phyloP scores from a whole-genome alignment of 169 alveolate genomes.

The Theileria luwenshuni region DNA sequence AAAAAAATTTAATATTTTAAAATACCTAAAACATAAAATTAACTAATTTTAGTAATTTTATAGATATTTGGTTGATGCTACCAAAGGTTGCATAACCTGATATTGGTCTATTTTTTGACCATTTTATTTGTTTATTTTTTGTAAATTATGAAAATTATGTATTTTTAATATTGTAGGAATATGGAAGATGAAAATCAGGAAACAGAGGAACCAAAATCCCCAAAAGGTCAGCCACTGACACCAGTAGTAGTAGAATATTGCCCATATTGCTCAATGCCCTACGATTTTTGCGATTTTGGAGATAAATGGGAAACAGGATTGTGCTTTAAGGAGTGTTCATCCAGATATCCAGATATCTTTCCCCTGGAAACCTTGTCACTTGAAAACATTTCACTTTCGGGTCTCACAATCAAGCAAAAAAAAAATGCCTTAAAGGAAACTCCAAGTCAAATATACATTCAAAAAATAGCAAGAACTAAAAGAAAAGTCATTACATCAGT shows the following conservation, averaged over 20 bases:
- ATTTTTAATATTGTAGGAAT: neutral
- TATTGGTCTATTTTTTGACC: no score
- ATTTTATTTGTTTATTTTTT: no score
- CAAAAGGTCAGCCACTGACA: constrained; percentile 31
- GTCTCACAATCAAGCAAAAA: constrained; percentile 23
- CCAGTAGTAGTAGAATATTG: constrained; percentile 65
- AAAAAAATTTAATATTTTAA: no score
- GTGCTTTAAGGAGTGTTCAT: constrained; percentile 70
- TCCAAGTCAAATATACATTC: constrained; percentile 70
- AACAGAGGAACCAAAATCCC: constrained; percentile 3
- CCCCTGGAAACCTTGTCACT: constrained; percentile 38
- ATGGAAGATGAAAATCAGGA: constrained; percentile 34
- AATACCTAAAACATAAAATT: no score
- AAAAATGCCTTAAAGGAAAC: constrained; percentile 46
- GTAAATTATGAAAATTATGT: no score
- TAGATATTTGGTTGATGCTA: no score
- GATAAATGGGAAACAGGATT: constrained; percentile 71
- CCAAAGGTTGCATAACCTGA: no score
- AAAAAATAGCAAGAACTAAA: constrained; percentile 78
- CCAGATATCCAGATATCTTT: constrained; percentile 70
- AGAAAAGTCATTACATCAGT: constrained; percentile 84
- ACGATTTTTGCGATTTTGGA: constrained; percentile 87
- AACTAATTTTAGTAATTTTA: no score
- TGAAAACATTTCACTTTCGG: constrained; percentile 28
- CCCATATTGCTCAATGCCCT: constrained; percentile 82